Conservation (phyloP, 805 yeast genomes). For the Candida maris region DNA sequence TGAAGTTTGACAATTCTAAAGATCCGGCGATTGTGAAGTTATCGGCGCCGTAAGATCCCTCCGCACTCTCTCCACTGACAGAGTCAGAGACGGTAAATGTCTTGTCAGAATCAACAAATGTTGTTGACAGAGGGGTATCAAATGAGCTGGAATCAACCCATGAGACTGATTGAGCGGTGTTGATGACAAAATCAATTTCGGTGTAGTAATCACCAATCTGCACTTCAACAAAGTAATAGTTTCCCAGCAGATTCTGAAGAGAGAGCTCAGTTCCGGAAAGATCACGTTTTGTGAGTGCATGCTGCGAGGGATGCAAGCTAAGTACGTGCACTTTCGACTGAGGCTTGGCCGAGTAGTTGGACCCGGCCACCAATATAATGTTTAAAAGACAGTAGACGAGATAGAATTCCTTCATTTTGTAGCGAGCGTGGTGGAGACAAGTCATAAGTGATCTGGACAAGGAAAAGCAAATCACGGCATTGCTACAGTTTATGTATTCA, state of each 20-base stretch:
- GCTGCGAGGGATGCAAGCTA: neutral
- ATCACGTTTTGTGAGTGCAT: constrained; percentile 12
- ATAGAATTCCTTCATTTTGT: neutral
- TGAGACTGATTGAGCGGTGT: constrained; percentile 30
- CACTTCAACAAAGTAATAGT: constrained; percentile 19
- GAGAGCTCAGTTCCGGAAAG: constrained; percentile 11
- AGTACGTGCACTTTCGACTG: neutral
- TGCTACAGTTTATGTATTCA: no score
- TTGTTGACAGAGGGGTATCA: constrained; percentile 8
- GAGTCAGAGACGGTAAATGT: constrained; percentile 11
- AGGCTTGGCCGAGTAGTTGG: neutral
- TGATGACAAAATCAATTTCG: constrained; percentile 24
- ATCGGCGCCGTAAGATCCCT: constrained; percentile 22
- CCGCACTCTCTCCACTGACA: constrained; percentile 9
- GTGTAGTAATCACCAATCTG: constrained; percentile 27
- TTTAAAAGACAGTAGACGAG: neutral
- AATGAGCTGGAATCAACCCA: constrained; percentile 25
- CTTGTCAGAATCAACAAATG: constrained; percentile 8
- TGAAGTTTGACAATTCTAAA: constrained; percentile 9
- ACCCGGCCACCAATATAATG: neutral
- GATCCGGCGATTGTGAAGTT: constrained; percentile 10
- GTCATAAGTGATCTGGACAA: constrained; percentile 1
- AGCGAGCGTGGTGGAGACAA: neutral
- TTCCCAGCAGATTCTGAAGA: constrained; percentile 15
- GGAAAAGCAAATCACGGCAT: no score